Percentiles rank a stretch among this genome's conserved stretches.
These are phyloP conservation scores for Microstegium vimineum DNA, from an alignment of 176 grass and related monocot genomes.

Conservation along the genomic window DNA sequence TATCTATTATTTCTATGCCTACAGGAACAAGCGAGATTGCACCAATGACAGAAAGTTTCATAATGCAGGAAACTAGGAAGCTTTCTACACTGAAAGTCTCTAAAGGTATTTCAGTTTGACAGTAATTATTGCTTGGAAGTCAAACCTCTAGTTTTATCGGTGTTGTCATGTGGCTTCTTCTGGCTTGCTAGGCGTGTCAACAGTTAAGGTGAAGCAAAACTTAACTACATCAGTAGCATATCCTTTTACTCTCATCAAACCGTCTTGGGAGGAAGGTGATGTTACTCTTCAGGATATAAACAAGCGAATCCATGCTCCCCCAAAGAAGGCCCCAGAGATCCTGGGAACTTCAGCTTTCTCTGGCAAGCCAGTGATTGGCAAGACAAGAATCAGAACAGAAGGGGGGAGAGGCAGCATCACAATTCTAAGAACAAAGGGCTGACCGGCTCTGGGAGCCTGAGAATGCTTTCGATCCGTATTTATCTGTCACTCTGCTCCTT, in stretches of 20 bases:
- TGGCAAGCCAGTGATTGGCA: slow-evolving; percentile 81
- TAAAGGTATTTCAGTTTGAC: slow-evolving; percentile 57
- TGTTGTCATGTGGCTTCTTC: slow-evolving; percentile 25
- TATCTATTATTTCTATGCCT: slow-evolving; percentile 24
- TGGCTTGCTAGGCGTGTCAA: slow-evolving; percentile 43
- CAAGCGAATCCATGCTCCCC: slow-evolving; percentile 58
- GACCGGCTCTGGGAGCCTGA: not conserved
- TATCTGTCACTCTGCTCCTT: slow-evolving; percentile 27
- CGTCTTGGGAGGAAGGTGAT: slow-evolving; percentile 68
- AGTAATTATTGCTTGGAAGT: not conserved
- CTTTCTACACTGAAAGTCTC: slow-evolving; percentile 72
- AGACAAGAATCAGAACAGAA: slow-evolving; percentile 85
- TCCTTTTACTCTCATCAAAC: slow-evolving; percentile 91
- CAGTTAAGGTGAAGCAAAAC: slow-evolving; percentile 52
- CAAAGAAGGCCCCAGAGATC: slow-evolving; percentile 34
- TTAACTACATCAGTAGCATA: slow-evolving; percentile 61
- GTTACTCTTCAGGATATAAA: slow-evolving; percentile 88
- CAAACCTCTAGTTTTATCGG: not conserved
- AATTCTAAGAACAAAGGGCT: slow-evolving; percentile 89
- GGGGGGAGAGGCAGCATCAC: slow-evolving; percentile 97
- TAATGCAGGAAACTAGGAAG: slow-evolving; percentile 49
- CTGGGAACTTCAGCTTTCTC: slow-evolving; percentile 76
- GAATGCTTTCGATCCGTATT: slow-evolving; percentile 1
- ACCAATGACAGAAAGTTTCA: slow-evolving; percentile 40
- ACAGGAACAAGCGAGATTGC: slow-evolving; percentile 55